Conservation (phyloP, 2,329 filamentous ascomycete genomes). For the Raffaelea arxii region DNA sequence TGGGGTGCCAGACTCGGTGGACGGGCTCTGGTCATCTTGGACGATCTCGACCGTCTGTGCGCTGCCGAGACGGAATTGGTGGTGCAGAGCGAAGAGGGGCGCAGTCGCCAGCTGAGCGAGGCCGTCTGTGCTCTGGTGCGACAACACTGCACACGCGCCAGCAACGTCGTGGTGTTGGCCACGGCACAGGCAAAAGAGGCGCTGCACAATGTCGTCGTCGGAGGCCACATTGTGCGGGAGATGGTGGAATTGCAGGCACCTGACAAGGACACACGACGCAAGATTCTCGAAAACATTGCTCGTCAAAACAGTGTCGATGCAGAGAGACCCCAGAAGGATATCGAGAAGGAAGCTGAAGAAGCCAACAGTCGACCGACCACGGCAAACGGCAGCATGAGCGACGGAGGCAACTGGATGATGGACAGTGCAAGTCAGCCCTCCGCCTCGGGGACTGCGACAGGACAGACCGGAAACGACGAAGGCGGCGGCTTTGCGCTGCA, state of each 20-base stretch:
- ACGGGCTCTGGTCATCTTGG: slow-evolving; percentile 73
- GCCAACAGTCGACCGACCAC: slow-evolving; percentile 46
- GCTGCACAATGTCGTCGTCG: slow-evolving; percentile 80
- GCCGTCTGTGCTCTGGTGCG: slow-evolving; percentile 72
- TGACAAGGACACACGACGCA: slow-evolving; percentile 78
- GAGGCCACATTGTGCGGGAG: slow-evolving; percentile 85
- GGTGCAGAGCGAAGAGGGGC: slow-evolving; percentile 84
- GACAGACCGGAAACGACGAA: slow-evolving; percentile 8
- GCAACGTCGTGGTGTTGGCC: slow-evolving; percentile 75
- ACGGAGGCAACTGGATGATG: slow-evolving; percentile 66
- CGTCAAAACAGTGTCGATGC: slow-evolving; percentile 36
- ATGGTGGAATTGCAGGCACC: slow-evolving; percentile 85
- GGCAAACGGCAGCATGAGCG: slow-evolving; percentile 41
- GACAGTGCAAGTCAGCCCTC: slow-evolving; percentile 56
- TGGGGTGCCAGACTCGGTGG: slow-evolving; percentile 88
- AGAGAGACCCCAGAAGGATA: too few species aligned
- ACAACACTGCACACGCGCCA: slow-evolving; percentile 73
- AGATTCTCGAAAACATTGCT: slow-evolving; percentile 73
- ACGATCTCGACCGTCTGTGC: slow-evolving; percentile 88
- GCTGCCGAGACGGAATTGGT: slow-evolving; percentile 91
- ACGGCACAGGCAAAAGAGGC: slow-evolving; percentile 91
- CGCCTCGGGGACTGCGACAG: slow-evolving; percentile 19
- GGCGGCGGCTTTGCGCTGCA: slow-evolving; percentile 63
- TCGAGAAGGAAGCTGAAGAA: too few species aligned
- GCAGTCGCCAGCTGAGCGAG: slow-evolving; percentile 88